Percentiles rank a stretch among this genome's conserved stretches.
These are phyloP conservation scores for Salix purpurea DNA, from an alignment of 345 rosid genomes.

Conservation along the genomic window DNA sequence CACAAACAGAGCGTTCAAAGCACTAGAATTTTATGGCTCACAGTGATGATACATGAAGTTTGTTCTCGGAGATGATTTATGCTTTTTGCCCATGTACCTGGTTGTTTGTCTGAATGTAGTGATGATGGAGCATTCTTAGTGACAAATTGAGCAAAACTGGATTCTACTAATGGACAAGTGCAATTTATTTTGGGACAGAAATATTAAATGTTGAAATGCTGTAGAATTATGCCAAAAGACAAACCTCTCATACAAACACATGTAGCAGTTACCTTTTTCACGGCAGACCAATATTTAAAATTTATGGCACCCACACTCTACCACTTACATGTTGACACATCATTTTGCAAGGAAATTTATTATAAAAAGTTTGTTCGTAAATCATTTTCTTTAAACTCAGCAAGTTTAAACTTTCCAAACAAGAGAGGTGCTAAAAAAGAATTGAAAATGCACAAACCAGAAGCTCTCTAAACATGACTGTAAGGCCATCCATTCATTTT, in stretches of 20 bases:
- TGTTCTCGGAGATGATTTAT: no score
- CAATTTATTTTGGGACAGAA: background rate
- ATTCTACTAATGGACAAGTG: background rate
- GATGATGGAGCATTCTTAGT: background rate
- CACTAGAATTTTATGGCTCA: background rate
- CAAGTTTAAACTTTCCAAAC: background rate
- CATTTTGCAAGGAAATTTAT: no score
- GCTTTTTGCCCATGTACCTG: background rate
- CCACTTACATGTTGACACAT: no score
- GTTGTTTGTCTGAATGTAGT: background rate
- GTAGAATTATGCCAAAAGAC: no score
- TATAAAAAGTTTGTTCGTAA: no score
- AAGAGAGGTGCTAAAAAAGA: background rate
- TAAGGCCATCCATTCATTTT: background rate
- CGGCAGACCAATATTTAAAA: no score
- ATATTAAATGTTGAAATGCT: background rate
- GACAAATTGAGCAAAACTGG: no score
- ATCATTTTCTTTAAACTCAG: background rate
- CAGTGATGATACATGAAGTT: background rate
- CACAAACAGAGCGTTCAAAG: background rate
- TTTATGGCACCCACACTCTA: no score
- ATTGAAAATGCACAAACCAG: background rate
- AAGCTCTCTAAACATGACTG: background rate
- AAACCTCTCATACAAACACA: no score
- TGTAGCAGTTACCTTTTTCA: no score